Evolutionary conservation across 495 filamentous ascomycete genomes (phyloP), one percentile per base, ranked within the genome.

Genomic region (Opeltia flavorubescens): DNA sequence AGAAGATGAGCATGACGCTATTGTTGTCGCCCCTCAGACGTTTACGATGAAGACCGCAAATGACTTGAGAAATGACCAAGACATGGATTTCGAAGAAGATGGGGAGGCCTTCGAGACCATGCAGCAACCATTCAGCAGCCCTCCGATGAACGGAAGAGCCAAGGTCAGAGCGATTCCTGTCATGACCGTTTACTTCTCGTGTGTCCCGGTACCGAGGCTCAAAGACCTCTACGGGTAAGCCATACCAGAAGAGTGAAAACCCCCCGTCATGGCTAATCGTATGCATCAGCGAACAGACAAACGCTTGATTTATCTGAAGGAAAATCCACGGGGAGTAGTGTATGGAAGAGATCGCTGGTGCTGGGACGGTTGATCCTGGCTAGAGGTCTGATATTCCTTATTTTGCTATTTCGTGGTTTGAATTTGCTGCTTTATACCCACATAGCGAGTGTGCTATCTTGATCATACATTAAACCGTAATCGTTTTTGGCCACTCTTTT

Each of bases 121-220:
- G 68, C 61, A 66, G 67, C 46, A 63, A 68, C 55, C 57, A 59
- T 49, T 63, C 63, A 18, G 53, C 69, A 12, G 58, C 63, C 28
- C 47, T 43, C 7, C 48, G 35, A 33, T 28, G 31, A 41, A 50
- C 52, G 45, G 18, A 53, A 38, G 21, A 35, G 56, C 53, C 43
- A 62, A 60, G 25, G 25, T 59, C 31, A 52, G 59, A 38, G 48
- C 48, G 13, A 54, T 57, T 18, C 65, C 72, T 3, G 51, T 75
- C 42, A 67, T 85, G 62, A 75, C 67, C 29, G 66, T 82, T 23
- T 78, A 80, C 51, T 60, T 86, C 11, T 76, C 75, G 1, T 59
- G 64, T 43, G 61, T 66, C n/a, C 58, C 70, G 21, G 55, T 83
- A 26, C 65, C 70, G 15, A 72, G 72, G 44, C 53, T 83, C 31